phyloP scores from a whole-genome alignment of 768 basidiomycete species.

The Rhodosporidiobolus sp. region DNA sequence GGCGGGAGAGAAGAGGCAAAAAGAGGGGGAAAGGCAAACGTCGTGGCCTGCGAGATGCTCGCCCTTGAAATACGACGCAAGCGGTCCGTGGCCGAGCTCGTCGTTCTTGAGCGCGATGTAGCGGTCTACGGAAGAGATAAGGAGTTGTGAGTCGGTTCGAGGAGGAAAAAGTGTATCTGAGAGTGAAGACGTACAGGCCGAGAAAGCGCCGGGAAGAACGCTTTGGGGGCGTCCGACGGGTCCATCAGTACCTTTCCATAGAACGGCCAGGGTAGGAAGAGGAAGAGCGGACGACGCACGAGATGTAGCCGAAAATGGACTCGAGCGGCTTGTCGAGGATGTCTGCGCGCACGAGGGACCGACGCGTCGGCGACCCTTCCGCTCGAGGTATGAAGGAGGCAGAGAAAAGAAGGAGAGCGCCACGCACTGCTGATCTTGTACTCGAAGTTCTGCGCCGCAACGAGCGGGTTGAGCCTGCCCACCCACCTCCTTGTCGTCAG shows the following conservation, averaged over 20 bases:
- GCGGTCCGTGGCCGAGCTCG: conserved; percentile 79
- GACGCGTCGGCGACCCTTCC: too few relatives aligned
- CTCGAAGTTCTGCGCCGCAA: conserved; percentile 90
- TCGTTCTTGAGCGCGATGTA: conserved; percentile 82
- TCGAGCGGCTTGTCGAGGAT: conserved; percentile 94
- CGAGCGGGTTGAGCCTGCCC: conserved; percentile 72
- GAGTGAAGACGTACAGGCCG: conserved; percentile 71
- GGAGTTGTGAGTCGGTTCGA: conserved; percentile 54
- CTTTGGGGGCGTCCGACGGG: conserved; percentile 18
- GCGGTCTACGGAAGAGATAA: conserved; percentile 45
- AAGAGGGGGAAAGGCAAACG: conserved; percentile 52
- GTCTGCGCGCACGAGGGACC: conserved; percentile 58
- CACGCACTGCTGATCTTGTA: conserved; percentile 69
- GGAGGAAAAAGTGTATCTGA: conserved; percentile 54
- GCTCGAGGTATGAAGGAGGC: too few relatives aligned
- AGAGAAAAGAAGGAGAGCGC: neutral
- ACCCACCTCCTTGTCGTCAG: neutral
- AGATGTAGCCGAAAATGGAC: conserved; percentile 55
- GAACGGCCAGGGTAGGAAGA: too few relatives aligned
- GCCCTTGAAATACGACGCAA: conserved; percentile 90
- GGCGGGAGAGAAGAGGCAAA: neutral
- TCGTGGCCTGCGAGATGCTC: conserved; percentile 64
- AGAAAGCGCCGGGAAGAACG: conserved; percentile 85
- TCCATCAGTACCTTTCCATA: too few relatives aligned
- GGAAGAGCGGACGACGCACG: too few relatives aligned